Evolutionary conservation across 345 rosid species (phyloP).

Genomic region (Streptanthus diversifolius): DNA sequence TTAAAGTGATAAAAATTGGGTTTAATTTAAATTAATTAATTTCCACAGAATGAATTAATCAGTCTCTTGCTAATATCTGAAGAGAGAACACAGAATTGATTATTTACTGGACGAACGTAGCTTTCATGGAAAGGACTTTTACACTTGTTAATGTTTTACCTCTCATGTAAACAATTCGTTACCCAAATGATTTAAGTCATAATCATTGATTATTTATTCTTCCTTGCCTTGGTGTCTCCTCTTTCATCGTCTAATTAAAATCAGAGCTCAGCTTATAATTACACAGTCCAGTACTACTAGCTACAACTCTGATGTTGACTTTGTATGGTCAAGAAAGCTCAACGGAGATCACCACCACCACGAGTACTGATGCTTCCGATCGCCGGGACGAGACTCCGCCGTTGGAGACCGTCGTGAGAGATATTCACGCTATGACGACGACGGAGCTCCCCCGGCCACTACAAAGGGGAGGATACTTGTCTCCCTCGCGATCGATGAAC

Average conservation of each 20-base stretch:
- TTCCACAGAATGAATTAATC: not conserved
- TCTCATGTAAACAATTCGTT: constrained; percentile 9
- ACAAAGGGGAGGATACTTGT: constrained; percentile 38
- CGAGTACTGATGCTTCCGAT: constrained; percentile 8
- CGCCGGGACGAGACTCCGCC: constrained; percentile 13
- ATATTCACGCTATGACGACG: constrained; percentile 71
- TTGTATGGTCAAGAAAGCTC: constrained; percentile 21
- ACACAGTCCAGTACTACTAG: constrained; percentile 4
- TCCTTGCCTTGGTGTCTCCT: not conserved
- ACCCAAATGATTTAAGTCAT: constrained; percentile 5
- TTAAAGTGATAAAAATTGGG: not conserved
- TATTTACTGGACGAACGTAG: constrained; percentile 27
- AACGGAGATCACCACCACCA: constrained; percentile 12
- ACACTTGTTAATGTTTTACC: constrained; percentile 3
- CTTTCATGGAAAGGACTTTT: constrained; percentile 8
- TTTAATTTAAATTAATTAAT: not conserved
- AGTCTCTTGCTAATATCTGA: constrained; percentile 4
- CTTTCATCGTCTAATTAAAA: constrained; percentile 15
- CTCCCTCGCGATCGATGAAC: constrained; percentile 40
- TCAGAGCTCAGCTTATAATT: not conserved
- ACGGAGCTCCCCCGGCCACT: constrained; percentile 42
- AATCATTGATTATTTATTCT: constrained; percentile 23
- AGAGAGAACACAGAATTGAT: constrained; percentile 4
- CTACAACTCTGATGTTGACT: constrained; percentile 24
- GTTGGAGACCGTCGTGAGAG: constrained; percentile 45